Evolutionary conservation across 805 yeast genomes (phyloP).

Genomic region (Saturnispora mendoncae): DNA sequence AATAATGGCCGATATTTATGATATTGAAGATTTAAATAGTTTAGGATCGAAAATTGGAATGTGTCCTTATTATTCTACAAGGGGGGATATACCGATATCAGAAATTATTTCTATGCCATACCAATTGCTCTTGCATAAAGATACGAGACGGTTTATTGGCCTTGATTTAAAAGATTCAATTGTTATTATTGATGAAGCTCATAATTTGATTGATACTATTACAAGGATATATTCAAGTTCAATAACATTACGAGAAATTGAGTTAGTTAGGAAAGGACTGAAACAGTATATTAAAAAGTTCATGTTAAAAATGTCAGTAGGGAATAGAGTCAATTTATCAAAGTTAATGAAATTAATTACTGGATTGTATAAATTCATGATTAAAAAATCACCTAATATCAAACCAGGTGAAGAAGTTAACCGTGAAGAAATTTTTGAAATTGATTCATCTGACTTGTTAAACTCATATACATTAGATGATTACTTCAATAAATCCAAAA

Average conservation of each 20-base stretch:
- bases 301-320: slow-evolving; percentile 53
- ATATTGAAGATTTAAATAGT: slow-evolving; percentile 67
- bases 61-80: slow-evolving; percentile 78
- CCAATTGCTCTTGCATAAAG: slow-evolving; percentile 58
- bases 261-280: slow-evolving; percentile 38
- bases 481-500: slow-evolving; percentile 58
- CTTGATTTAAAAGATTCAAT: slow-evolving; percentile 55
- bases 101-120: slow-evolving; percentile 84
- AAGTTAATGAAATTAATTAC: slow-evolving; percentile 54
- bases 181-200: slow-evolving; percentile 87
- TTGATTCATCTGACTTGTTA: slow-evolving; percentile 58
- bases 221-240: slow-evolving; percentile 57
- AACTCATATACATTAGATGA: slow-evolving; percentile 60
- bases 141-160: slow-evolving; percentile 50
- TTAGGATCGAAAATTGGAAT: slow-evolving; percentile 49
- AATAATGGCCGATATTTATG: slow-evolving; percentile 49
- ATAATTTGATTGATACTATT: slow-evolving; percentile 73
- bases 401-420: slow-evolving; percentile 48
- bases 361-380: slow-evolving; percentile 37
- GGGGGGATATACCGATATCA: slow-evolving; percentile 46
- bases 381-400: slow-evolving; percentile 20
- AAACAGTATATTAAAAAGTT: slow-evolving; percentile 51
- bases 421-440: slow-evolving; percentile 44
- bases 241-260: slow-evolving; percentile 43
- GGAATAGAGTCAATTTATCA: slow-evolving; percentile 60